A percentile compares a stretch with the other conserved stretches of the same genome.
Conservation (phyloP, 2,329 filamentous ascomycete species). For the Ambrosiella cleistominuta region DNA sequence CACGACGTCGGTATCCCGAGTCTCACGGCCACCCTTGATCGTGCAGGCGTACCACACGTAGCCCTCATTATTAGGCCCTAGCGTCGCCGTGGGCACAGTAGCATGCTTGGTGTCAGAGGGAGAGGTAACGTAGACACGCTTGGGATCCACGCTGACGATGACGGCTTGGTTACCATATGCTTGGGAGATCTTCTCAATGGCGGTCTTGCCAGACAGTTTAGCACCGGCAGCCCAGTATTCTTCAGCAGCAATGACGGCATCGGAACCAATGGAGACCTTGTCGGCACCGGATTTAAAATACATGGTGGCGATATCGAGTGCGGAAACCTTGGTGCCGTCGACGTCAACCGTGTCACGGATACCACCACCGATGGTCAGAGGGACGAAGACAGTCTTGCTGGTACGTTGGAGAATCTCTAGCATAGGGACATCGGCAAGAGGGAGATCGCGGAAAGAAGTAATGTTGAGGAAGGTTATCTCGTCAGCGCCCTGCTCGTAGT, state of each 20-base stretch:
- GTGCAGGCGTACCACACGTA: conserved; percentile 97
- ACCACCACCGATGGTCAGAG: conserved; percentile 84
- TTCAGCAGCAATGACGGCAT: conserved; percentile 84
- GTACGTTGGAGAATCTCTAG: conserved; percentile 77
- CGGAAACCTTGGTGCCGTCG: conserved; percentile 70
- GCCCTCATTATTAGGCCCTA: conserved; percentile 57
- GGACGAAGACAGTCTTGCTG: conserved; percentile 85
- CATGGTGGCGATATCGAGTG: conserved; percentile 82
- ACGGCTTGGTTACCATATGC: conserved; percentile 96
- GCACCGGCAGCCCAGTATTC: conserved; percentile 62
- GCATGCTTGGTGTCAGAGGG: conserved; percentile 53
- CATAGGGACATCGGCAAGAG: conserved; percentile 84
- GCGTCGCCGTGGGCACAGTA: conserved; percentile 51
- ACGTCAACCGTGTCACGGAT: conserved; percentile 85
- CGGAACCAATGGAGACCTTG: conserved; percentile 92
- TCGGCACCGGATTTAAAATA: conserved; percentile 96
- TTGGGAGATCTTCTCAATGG: conserved; percentile 84
- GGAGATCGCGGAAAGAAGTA: conserved; percentile 91
- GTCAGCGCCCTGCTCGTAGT: conserved; percentile 93
- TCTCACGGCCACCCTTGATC: conserved; percentile 85
- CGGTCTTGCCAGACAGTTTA: conserved; percentile 60
- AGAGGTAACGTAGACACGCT: conserved; percentile 69
- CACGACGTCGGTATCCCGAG: conserved; percentile 80
- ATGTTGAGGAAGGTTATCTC: conserved; percentile 98
- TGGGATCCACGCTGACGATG: conserved; percentile 87